A percentile compares a stretch with the other conserved stretches of the same genome.
These are phyloP conservation scores for Tulasnella sp. DNA, from an alignment of 768 basidiomycete species.

Conservation along the genomic window DNA sequence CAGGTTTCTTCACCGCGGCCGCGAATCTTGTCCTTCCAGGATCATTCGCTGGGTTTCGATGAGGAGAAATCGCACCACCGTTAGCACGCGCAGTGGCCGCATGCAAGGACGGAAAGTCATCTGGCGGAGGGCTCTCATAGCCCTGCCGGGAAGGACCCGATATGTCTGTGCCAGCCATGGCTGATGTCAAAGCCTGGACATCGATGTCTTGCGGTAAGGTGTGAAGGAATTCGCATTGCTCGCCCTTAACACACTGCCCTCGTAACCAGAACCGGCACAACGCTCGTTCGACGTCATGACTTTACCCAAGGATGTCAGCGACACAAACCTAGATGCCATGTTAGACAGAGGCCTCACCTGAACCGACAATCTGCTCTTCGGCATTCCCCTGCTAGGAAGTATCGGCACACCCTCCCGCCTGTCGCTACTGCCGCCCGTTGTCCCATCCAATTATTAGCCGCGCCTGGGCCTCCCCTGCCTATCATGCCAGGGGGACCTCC, in stretches of 20 bases:
- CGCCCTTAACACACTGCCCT: conserved; percentile 94
- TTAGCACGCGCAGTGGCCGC: conserved; percentile 28
- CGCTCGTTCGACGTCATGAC: conserved; percentile 90
- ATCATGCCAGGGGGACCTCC: background rate
- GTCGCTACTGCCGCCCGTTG: conserved; percentile 17
- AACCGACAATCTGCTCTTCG: conserved; percentile 93
- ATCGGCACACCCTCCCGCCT: conserved; percentile 70
- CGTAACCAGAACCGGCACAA: conserved; percentile 96
- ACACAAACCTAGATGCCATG: background rate
- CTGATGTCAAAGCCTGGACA: conserved; percentile 53
- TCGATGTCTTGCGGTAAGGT: conserved; percentile 83
- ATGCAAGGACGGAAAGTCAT: conserved; percentile 19
- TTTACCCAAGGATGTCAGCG: conserved; percentile 26
- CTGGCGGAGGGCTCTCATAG: background rate
- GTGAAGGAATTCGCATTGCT: conserved; percentile 92
- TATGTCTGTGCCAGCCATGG: conserved; percentile 56
- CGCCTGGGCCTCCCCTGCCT: background rate
- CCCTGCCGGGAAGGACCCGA: conserved; percentile 31
- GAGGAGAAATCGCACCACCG: conserved; percentile 22
- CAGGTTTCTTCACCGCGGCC: conserved; percentile 71
- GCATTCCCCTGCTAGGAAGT: conserved; percentile 95
- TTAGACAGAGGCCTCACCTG: conserved; percentile 48
- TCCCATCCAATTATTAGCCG: conserved; percentile 14
- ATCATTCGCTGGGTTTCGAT: conserved; percentile 44
- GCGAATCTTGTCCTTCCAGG: conserved; percentile 84